Conservation (phyloP, 2,329 filamentous ascomycete genomes). For the Zalaria obscura region DNA sequence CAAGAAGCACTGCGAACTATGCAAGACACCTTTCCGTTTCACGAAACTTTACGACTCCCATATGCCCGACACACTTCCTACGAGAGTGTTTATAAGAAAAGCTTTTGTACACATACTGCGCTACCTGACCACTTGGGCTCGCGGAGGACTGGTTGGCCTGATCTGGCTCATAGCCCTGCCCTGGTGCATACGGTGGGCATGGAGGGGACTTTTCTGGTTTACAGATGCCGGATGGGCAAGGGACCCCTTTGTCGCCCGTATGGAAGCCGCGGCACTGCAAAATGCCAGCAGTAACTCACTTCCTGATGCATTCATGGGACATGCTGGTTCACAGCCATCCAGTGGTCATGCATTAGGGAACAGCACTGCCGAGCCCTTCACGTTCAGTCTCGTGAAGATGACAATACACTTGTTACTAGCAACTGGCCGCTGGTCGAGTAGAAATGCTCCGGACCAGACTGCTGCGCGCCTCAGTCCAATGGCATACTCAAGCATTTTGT, state of each 20-base stretch:
- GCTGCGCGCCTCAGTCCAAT: not conserved
- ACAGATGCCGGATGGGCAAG: slow-evolving; percentile 59
- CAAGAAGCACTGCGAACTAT: slow-evolving; percentile 98
- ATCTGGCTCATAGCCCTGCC: slow-evolving; percentile 87
- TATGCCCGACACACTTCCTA: slow-evolving; percentile 77
- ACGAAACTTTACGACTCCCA: slow-evolving; percentile 92
- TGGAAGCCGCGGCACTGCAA: slow-evolving; percentile 3
- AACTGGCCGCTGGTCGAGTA: not conserved
- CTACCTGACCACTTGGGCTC: slow-evolving; percentile 62
- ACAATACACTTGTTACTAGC: not conserved
- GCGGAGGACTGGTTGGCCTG: slow-evolving; percentile 61
- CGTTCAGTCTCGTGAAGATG: not conserved
- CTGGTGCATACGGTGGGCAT: slow-evolving; percentile 79
- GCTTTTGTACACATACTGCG: slow-evolving; percentile 58
- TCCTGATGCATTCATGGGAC: not conserved
- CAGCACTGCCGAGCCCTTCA: not conserved
- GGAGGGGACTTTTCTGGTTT: slow-evolving; percentile 90
- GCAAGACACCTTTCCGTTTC: slow-evolving; percentile 96
- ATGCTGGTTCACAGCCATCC: not conserved
- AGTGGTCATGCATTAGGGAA: not conserved
- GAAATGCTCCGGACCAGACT: not conserved
- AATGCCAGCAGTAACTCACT: not conserved
- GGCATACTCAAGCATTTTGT: slow-evolving; percentile 23
- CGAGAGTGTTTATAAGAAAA: slow-evolving; percentile 67
- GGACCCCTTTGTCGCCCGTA: slow-evolving; percentile 18